Conservation (phyloP, 441 rosid genomes). For the Populus tomentosa region DNA sequence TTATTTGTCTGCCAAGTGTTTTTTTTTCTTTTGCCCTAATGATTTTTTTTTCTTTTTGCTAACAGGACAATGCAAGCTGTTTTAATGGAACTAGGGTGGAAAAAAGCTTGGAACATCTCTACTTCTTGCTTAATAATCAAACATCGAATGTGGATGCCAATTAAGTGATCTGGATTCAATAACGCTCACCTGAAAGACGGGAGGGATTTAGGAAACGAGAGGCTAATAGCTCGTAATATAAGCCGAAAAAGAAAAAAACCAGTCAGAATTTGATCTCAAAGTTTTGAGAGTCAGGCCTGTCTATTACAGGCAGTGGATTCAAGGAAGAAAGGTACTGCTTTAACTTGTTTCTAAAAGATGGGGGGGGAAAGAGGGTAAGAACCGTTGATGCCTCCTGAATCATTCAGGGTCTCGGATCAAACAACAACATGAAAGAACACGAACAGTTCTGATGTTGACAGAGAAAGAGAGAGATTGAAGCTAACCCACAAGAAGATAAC, state of each 20-base stretch:
- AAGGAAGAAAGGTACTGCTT: neutral
- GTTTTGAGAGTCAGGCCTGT: neutral
- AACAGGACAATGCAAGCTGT: no score
- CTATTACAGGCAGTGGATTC: neutral
- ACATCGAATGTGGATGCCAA: neutral
- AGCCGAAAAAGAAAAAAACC: no score
- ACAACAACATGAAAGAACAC: neutral
- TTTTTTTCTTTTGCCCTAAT: neutral
- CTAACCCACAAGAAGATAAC: neutral
- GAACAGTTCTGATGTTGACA: neutral
- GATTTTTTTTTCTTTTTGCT: neutral
- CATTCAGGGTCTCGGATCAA: conserved; percentile 8
- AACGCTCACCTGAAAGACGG: no score
- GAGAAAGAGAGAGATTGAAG: neutral
- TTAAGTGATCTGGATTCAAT: no score
- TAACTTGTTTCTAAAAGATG: neutral
- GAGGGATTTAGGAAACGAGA: no score
- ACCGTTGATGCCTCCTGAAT: neutral
- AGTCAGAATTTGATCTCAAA: no score
- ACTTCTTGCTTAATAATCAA: neutral
- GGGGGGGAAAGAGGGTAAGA: neutral
- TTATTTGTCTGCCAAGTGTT: conserved; percentile 1
- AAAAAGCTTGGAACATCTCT: neutral
- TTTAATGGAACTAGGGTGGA: no score
- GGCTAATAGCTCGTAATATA: no score